Evolutionary conservation across 371 early-diverging fungal species (phyloP), one percentile per base, ranked within the genome.

Genomic region (Actinomucor elegans): DNA sequence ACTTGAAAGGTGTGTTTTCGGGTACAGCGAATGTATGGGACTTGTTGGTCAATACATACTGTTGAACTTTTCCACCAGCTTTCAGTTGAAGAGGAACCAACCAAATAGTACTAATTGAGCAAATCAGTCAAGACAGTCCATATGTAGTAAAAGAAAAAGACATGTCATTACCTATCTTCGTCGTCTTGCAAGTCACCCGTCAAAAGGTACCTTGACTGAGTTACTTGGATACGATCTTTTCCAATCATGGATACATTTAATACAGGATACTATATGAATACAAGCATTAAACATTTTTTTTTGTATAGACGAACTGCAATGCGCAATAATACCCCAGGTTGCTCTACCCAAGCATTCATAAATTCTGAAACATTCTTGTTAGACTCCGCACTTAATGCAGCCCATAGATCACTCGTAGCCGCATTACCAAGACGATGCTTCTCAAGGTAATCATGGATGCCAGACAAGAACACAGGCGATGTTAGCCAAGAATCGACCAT

Each of bases 291-390:
- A n/a, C n/a, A n/a, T n/a, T n/a, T n/a, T n/a, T n/a, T n/a, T n/a
- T n/a, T n/a, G n/a, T n/a, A n/a, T n/a, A n/a, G n/a, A n/a, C n/a
- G n/a, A n/a, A n/a, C n/a, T n/a, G n/a, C n/a, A n/a, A n/a, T n/a
- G n/a, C n/a, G n/a, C n/a, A n/a, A n/a, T n/a, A n/a, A n/a, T 62
- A 78, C 79, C 12, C 97, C 99, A 27, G 85, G 79, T 52, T 86
- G 73, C n/a, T 79, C 73, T 5, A 95, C 95, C 99, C 99, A 98
- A 28, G 79, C 53, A 34, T 79, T 69, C 94, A 97, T 94, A 53
- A 97, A 83, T 44, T 81, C 60, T 2, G 73, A 75, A 20, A 95
- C 90, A 54, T 90, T 84, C 5, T 76, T 62, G 27, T 88, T 87
- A 21, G 87, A 85, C n/a, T 83, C 78, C 23, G 75, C 85, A 28